Conservation (phyloP, 139 green algal species). For the Pseudopediastrum boryanum region DNA sequence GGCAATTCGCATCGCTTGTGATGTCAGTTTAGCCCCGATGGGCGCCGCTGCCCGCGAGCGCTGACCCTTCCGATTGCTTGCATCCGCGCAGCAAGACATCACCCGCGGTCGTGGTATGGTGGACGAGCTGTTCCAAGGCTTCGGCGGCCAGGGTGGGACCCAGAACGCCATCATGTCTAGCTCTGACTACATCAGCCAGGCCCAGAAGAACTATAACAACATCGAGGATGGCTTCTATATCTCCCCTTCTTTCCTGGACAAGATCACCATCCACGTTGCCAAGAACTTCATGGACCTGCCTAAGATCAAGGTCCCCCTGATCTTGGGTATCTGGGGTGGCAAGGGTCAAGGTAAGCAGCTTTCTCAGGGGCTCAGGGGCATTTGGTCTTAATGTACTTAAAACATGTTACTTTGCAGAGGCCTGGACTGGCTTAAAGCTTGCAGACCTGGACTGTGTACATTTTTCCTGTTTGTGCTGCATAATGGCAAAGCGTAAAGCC, state of each 20-base stretch:
- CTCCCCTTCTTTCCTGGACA: conserved; percentile 97
- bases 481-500: too few species aligned
- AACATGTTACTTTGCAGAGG: too few species aligned
- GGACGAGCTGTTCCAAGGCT: conserved; percentile 93
- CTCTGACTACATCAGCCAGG: conserved; percentile 86
- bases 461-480: too few species aligned
- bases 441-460: too few species aligned
- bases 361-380: too few species aligned
- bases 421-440: too few species aligned
- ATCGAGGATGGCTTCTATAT: conserved; percentile 98
- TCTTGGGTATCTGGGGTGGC: conserved; percentile 98
- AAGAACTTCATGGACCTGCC: conserved; percentile 97
- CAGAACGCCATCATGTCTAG: conserved; percentile 90
- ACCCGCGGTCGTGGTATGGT: conserved; percentile 90
- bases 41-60: neutral
- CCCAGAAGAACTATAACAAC: conserved; percentile 78
- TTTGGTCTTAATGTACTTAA: too few species aligned
- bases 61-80: neutral
- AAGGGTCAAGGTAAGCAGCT: conserved; percentile 91
- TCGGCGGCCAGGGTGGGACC: conserved; percentile 74
- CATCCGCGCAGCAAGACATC: conserved; percentile 90
- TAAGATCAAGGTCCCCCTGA: conserved; percentile 94
- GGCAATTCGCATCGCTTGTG: neutral
- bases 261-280: conserved; percentile 94
- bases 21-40: too few species aligned